Conservation (phyloP, 2,329 filamentous ascomycete genomes). For the Elsinoe australis region DNA sequence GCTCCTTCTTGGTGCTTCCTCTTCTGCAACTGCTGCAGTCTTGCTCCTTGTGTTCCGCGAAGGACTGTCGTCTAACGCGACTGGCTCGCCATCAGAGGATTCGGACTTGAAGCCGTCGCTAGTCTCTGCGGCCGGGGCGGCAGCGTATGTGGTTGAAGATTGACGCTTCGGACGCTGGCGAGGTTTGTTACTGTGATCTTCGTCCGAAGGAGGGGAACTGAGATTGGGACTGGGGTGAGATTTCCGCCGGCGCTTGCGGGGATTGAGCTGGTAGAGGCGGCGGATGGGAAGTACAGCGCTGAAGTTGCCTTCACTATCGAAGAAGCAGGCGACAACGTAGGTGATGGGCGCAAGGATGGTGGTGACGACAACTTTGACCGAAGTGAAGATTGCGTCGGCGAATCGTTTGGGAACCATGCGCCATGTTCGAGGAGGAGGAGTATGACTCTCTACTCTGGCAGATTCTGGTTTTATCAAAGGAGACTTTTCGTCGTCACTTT, state of each 20-base stretch:
- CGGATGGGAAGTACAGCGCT: conserved; percentile 67
- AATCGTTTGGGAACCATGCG: conserved; percentile 58
- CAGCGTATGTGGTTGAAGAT: conserved; percentile 1
- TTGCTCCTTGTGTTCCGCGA: conserved; percentile 57
- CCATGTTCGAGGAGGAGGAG: conserved; percentile 31
- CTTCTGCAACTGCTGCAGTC: conserved; percentile 40
- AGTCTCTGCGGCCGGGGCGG: conserved; percentile 7
- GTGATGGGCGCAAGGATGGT: conserved; percentile 72
- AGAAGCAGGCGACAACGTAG: conserved; percentile 76
- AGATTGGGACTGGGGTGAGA: conserved; percentile 6
- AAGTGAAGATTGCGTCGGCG: conserved; percentile 63
- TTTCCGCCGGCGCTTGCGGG: conserved; percentile 31
- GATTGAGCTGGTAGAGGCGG: conserved; percentile 49
- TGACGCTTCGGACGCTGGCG: conserved; percentile 11
- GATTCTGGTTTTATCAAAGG: conserved; percentile 49
- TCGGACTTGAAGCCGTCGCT: conserved; percentile 18
- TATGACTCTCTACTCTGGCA: conserved; percentile 28
- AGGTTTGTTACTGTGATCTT: conserved; percentile 7
- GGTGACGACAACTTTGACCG: conserved; percentile 69
- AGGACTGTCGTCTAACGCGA: conserved; percentile 33
- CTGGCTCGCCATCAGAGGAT: neutral
- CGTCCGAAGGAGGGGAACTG: neutral
- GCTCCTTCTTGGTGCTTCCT: conserved; percentile 64
- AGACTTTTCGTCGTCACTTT: conserved; percentile 55
- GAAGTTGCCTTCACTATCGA: conserved; percentile 70